These are phyloP conservation scores for Globisporangium megalacanthum DNA, from an alignment of 352 stramenopile genomes.

Conservation along the genomic window DNA sequence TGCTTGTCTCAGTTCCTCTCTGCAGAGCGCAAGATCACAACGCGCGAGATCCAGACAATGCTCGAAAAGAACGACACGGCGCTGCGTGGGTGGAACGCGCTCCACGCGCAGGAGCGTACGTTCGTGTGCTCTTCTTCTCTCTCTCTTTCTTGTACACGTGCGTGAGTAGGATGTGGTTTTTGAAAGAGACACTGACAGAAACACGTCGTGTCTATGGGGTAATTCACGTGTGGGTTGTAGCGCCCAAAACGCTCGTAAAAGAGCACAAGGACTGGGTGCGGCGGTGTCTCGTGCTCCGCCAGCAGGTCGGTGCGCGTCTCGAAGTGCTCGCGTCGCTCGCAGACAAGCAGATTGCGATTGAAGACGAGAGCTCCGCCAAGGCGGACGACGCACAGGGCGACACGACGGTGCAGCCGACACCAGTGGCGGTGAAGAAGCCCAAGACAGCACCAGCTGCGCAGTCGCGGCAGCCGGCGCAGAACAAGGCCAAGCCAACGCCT, in stretches of 20 bases:
- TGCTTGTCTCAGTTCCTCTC: constrained; percentile 21
- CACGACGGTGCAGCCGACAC: background rate
- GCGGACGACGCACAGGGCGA: background rate
- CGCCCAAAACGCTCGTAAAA: constrained; percentile 33
- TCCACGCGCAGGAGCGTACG: constrained; percentile 75
- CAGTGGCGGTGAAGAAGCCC: constrained; percentile 6
- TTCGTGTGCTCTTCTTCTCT: background rate
- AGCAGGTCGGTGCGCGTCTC: constrained; percentile 68
- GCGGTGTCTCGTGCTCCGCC: constrained; percentile 51
- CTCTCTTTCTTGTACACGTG: too few species aligned
- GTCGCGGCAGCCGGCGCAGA: constrained; percentile 6
- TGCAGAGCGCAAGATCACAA: constrained; percentile 46
- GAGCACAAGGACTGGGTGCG: constrained; percentile 76
- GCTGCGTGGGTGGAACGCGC: constrained; percentile 62
- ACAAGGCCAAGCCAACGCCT: constrained; percentile 5
- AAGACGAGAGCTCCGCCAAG: constrained; percentile 25
- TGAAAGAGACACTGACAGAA: background rate
- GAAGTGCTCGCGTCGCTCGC: constrained; percentile 73
- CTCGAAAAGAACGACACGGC: constrained; percentile 84
- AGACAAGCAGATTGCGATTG: constrained; percentile 71
- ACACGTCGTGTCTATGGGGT: background rate
- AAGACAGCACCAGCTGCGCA: constrained; percentile 8
- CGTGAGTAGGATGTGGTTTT: too few species aligned
- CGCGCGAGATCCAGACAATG: constrained; percentile 70
- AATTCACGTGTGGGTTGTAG: constrained; percentile 14